phyloP scores from a whole-genome alignment of 2,329 filamentous ascomycete species.

The Colletotrichum salicis region DNA sequence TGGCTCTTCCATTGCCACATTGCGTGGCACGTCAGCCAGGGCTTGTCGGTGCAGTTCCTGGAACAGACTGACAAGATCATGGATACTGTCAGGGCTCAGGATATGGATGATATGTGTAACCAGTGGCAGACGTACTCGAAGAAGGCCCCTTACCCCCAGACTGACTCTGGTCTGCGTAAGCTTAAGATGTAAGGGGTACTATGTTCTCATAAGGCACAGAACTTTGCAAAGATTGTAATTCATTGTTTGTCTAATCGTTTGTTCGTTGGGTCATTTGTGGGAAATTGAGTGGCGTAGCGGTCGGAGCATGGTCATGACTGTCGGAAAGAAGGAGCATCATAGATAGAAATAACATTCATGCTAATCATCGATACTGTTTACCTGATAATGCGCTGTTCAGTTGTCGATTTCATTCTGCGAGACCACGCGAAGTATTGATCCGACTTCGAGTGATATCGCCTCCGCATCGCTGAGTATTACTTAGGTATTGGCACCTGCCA shows the following conservation, averaged over 20 bases:
- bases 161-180: conserved; percentile 23
- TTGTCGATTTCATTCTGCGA: too few relatives aligned
- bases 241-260: background rate
- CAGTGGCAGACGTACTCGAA: conserved; percentile 19
- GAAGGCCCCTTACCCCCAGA: conserved; percentile 9
- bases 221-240: background rate
- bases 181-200: background rate
- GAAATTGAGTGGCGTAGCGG: background rate
- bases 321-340: conserved; percentile 23
- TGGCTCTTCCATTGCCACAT: conserved; percentile 62
- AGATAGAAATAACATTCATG: conserved; percentile 15
- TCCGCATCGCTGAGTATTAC: too few relatives aligned
- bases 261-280: background rate
- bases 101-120: conserved; percentile 18
- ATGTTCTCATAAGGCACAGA: too few relatives aligned
- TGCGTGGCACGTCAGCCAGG: conserved; percentile 59
- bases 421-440: too few relatives aligned
- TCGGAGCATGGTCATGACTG: conserved; percentile 15
- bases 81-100: conserved; percentile 4
- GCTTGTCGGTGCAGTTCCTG: conserved; percentile 64
- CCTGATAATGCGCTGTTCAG: too few relatives aligned
- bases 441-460: too few relatives aligned
- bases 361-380: background rate
- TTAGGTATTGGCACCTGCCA: too few relatives aligned
- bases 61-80: conserved; percentile 44